These are phyloP conservation scores for Blastomyces emzantsi DNA, from an alignment of 2,329 filamentous ascomycete species.

Conservation along the genomic window DNA sequence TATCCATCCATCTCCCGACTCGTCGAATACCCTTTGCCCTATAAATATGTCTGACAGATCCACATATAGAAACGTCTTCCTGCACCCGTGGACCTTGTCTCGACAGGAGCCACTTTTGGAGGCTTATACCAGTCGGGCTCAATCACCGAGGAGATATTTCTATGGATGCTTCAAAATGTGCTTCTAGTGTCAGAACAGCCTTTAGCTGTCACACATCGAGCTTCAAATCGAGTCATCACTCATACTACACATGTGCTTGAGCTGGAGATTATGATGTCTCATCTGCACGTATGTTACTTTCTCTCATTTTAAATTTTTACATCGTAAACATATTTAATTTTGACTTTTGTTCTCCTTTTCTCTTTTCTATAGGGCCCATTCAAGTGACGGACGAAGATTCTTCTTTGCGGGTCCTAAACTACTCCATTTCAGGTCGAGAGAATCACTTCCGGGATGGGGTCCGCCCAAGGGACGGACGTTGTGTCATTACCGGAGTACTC, in stretches of 20 bases:
- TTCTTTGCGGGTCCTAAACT: constrained; percentile 9
- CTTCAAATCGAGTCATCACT: neutral
- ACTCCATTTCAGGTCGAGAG: constrained; percentile 12
- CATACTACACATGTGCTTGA: neutral
- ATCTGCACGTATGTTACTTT: neutral
- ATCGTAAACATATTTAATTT: neutral
- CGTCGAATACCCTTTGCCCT: neutral
- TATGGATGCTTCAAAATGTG: constrained; percentile 11
- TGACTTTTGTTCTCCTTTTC: neutral
- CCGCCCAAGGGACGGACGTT: constrained; percentile 16
- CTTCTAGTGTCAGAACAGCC: constrained; percentile 12
- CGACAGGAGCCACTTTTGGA: neutral
- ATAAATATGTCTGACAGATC: neutral
- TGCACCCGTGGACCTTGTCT: neutral
- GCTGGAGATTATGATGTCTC: neutral
- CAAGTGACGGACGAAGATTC: constrained; percentile 11
- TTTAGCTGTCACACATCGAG: neutral
- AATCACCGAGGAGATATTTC: constrained; percentile 11
- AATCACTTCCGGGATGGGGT: constrained; percentile 16
- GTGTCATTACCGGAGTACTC: constrained; percentile 16
- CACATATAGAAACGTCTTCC: neutral
- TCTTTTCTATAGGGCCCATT: constrained; percentile 1
- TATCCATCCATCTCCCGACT: too few relatives aligned
- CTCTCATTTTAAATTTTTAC: neutral
- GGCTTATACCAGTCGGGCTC: constrained; percentile 10